Conservation (phyloP, 108 stramenopile species). For the Skeletonema potamos region DNA sequence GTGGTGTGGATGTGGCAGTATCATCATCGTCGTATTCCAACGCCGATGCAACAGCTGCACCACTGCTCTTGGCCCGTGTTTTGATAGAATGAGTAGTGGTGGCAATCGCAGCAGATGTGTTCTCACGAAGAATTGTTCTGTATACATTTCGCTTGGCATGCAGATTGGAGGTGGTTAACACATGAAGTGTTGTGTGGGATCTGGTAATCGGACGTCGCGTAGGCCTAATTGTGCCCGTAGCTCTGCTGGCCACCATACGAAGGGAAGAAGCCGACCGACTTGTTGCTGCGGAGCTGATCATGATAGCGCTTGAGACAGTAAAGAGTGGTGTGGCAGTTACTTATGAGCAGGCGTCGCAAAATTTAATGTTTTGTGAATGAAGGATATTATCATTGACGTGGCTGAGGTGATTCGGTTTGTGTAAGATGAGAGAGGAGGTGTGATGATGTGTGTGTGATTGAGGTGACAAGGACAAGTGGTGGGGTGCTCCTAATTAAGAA, state of each 20-base stretch:
- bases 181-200: background rate
- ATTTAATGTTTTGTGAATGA: no score
- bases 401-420: no score
- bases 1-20: background rate
- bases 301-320: no score
- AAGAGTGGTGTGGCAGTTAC: background rate
- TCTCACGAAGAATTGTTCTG: background rate
- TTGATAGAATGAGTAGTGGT: slow-evolving; percentile 23
- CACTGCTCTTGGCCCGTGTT: slow-evolving; percentile 19
- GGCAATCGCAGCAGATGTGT: background rate
- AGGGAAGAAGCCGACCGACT: background rate
- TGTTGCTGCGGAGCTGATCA: background rate
- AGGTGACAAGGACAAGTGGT: no score
- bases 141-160: background rate
- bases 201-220: background rate
- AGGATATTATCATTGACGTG: no score
- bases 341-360: no score
- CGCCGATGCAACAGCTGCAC: slow-evolving; percentile 18
- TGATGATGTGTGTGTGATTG: no score
- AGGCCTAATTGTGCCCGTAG: background rate
- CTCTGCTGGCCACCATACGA: background rate
- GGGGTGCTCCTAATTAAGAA: no score
- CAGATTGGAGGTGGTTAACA: background rate
- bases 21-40: slow-evolving; percentile 7
- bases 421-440: no score